A percentile compares a stretch with the other conserved stretches of the same genome.
Conservation (phyloP, 2,329 filamentous ascomycete species). For the Trichoderma atroviride region DNA sequence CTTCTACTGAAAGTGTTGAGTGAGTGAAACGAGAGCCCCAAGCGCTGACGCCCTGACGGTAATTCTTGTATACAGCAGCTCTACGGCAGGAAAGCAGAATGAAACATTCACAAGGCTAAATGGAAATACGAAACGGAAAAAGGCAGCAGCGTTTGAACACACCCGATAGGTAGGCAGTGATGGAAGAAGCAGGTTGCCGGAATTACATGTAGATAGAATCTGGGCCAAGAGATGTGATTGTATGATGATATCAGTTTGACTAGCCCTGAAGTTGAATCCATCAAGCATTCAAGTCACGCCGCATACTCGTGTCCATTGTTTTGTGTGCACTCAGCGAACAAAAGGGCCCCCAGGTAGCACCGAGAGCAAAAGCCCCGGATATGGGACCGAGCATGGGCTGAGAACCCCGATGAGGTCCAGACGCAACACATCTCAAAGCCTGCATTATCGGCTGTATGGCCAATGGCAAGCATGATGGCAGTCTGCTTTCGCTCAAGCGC, state of each 20-base stretch:
- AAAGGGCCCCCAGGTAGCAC: neutral
- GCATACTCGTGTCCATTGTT: neutral
- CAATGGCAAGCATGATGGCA: neutral
- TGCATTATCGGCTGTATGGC: neutral
- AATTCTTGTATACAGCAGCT: neutral
- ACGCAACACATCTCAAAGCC: neutral
- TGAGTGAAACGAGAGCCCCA: neutral
- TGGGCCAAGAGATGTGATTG: neutral
- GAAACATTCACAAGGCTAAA: neutral
- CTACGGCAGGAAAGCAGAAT: neutral
- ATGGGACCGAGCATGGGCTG: neutral
- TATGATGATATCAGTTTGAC: constrained; percentile 2
- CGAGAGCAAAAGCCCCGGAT: neutral
- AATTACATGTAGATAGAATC: neutral
- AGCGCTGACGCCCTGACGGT: neutral
- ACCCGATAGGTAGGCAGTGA: neutral
- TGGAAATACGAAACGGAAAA: neutral
- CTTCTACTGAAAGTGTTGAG: neutral
- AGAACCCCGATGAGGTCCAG: neutral
- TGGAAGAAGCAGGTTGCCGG: neutral
- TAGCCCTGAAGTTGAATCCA: neutral
- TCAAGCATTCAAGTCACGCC: neutral
- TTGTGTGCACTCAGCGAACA: neutral
- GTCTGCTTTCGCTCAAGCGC: neutral
- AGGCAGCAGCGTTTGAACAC: neutral